phyloP scores from a whole-genome alignment of 1,284 basidiomycete species.

The Apiotrichum montevideense region DNA sequence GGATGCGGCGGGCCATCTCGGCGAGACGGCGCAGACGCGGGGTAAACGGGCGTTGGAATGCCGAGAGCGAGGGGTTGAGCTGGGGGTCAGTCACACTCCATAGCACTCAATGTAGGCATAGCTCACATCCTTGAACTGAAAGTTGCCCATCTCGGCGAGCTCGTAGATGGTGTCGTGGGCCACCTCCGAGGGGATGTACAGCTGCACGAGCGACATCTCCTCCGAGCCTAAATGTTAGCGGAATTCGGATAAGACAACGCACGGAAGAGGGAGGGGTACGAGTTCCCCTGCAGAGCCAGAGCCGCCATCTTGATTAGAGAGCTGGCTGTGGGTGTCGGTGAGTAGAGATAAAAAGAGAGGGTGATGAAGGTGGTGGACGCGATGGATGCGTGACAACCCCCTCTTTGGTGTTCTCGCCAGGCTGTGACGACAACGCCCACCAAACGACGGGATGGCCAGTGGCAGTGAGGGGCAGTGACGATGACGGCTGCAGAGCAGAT shows the following conservation, averaged over 20 bases:
- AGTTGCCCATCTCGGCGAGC: slow-evolving; percentile 88
- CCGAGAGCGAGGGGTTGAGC: slow-evolving; percentile 91
- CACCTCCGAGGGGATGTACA: slow-evolving; percentile 95
- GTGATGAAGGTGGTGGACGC: no score
- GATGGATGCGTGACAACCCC: no score
- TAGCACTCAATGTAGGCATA: no score
- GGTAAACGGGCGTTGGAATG: slow-evolving; percentile 98
- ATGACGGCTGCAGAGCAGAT: no score
- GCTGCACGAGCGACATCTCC: slow-evolving; percentile 95
- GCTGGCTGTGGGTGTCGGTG: no score
- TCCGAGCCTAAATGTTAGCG: slow-evolving; percentile 65
- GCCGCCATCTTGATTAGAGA: slow-evolving; percentile 16
- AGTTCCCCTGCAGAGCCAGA: slow-evolving; percentile 5
- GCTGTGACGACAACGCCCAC: no score
- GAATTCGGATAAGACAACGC: slow-evolving; percentile 35
- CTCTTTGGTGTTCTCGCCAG: no score
- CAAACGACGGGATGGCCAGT: no score
- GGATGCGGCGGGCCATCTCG: slow-evolving; percentile 89
- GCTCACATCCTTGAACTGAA: slow-evolving; percentile 95
- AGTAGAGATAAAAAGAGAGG: no score
- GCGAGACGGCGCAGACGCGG: slow-evolving; percentile 90
- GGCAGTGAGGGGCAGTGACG: no score
- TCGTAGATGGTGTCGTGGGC: slow-evolving; percentile 94
- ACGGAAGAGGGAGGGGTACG: slow-evolving; percentile 79
- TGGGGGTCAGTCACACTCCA: slow-evolving; percentile 37